Evolutionary conservation across 129 eudicot species (phyloP).

Genomic region (Chrysanthemum seticuspe): DNA sequence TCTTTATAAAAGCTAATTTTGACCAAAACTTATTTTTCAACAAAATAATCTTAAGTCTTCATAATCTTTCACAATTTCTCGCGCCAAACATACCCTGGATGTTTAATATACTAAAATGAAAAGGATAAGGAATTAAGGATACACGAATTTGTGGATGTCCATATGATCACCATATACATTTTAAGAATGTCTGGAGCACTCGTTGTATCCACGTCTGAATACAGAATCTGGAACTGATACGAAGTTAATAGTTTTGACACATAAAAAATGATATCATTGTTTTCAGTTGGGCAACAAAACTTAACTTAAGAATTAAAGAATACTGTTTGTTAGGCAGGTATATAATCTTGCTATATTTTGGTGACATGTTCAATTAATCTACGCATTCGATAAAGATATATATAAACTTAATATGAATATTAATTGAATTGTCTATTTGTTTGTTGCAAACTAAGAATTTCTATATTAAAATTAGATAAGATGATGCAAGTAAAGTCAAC

Average conservation of each 20-base stretch:
- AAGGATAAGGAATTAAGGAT: background rate
- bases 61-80: too few relatives aligned
- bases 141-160: background rate
- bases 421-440: too few relatives aligned
- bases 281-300: background rate
- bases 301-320: background rate
- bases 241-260: background rate
- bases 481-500: conserved; percentile 22
- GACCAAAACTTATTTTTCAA: too few relatives aligned
- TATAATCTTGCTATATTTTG: too few relatives aligned
- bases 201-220: conserved; percentile 7
- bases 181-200: background rate
- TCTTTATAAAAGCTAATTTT: too few relatives aligned
- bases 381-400: too few relatives aligned
- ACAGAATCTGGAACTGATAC: background rate
- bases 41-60: too few relatives aligned
- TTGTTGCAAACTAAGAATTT: background rate
- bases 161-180: background rate
- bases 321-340: too few relatives aligned
- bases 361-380: too few relatives aligned
- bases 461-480: background rate
- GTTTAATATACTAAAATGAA: background rate
- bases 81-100: too few relatives aligned
- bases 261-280: background rate
- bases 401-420: too few relatives aligned